Evolutionary conservation across 805 yeast species (phyloP).

Genomic region (Ogataea wickerhamii): DNA sequence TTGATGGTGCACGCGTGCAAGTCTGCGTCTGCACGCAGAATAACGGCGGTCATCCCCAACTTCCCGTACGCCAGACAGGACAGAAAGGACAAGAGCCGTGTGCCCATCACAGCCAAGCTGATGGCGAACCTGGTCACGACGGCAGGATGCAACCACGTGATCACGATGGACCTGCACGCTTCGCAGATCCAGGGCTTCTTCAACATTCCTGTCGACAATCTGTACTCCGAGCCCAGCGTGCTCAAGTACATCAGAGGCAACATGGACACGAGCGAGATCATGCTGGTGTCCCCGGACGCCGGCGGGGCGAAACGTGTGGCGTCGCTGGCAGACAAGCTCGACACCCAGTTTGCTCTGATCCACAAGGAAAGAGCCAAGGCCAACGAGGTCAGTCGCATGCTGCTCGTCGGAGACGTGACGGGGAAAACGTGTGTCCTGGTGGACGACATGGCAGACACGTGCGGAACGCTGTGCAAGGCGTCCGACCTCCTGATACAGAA

Average conservation of each 20-base stretch:
- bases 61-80: conserved; percentile 98
- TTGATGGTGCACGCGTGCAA: conserved; percentile 92
- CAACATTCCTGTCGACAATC: conserved; percentile 90
- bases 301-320: conserved; percentile 99
- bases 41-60: conserved; percentile 92
- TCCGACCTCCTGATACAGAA: conserved; percentile 79
- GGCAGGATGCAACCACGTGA: conserved; percentile 93
- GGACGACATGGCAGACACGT: conserved; percentile 98
- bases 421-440: conserved; percentile 80
- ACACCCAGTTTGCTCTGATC: conserved; percentile 88
- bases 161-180: conserved; percentile 96
- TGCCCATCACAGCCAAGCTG: conserved; percentile 93
- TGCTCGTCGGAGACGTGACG: conserved; percentile 89
- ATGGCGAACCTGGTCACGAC: conserved; percentile 89
- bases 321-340: conserved; percentile 85
- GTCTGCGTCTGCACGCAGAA: conserved; percentile 91
- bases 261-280: conserved; percentile 52
- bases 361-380: conserved; percentile 96
- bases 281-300: conserved; percentile 95
- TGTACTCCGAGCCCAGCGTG: conserved; percentile 92
- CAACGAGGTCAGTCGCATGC: conserved; percentile 93
- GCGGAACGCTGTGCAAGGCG: conserved; percentile 95
- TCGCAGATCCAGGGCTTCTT: conserved; percentile 98
- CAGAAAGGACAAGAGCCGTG: conserved; percentile 92
- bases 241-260: conserved; percentile 73